phyloP scores from a whole-genome alignment of 2,329 filamentous ascomycete genomes.

The Cordyceps militaris region DNA sequence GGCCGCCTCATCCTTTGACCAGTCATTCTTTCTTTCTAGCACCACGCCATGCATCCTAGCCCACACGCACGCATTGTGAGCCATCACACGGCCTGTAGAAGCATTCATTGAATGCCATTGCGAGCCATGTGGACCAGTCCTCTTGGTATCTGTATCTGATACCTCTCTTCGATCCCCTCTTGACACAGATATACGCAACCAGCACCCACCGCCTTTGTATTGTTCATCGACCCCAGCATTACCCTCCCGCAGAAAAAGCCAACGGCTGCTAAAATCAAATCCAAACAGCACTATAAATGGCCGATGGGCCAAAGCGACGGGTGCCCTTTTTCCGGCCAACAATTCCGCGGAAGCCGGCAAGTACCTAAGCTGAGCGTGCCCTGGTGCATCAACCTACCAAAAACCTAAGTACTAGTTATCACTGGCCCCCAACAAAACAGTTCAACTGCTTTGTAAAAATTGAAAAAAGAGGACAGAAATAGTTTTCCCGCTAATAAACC shows the following conservation, averaged over 20 bases:
- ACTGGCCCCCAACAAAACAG: not conserved
- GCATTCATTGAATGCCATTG: not conserved
- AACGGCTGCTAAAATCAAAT: not conserved
- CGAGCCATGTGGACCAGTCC: too few species aligned
- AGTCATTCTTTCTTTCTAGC: not conserved
- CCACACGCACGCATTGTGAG: not conserved
- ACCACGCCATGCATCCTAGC: not conserved
- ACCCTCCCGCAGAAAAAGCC: too few species aligned
- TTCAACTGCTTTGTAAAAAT: not conserved
- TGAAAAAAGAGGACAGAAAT: not conserved
- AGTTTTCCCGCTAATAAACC: not conserved
- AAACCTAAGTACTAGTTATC: not conserved
- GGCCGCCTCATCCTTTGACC: not conserved
- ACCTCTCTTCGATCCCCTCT: too few species aligned
- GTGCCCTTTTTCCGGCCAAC: not conserved
- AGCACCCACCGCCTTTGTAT: too few species aligned
- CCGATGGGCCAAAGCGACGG: not conserved
- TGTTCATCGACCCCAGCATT: too few species aligned
- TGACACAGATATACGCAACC: too few species aligned
- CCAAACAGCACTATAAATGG: not conserved
- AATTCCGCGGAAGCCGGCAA: conserved; percentile 6
- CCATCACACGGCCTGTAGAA: not conserved
- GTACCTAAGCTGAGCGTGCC: not conserved
- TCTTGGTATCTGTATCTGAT: too few species aligned
- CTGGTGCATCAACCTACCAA: not conserved